phyloP scores from a whole-genome alignment of 2,329 filamentous ascomycete genomes.

The Pseudopyrenochaeta lycopersici region DNA sequence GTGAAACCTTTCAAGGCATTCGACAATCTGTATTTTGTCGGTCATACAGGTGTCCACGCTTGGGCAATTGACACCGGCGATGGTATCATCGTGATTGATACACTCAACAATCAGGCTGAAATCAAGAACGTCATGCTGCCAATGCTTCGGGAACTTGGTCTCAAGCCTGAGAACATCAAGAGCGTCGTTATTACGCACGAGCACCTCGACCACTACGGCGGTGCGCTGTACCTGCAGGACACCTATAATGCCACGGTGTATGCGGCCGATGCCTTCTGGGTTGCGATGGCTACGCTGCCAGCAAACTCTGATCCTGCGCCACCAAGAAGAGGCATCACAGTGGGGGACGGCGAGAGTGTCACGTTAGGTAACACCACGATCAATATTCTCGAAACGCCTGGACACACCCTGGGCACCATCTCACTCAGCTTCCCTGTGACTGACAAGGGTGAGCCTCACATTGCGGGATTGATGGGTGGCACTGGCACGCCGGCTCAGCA shows the following conservation, averaged over 20 bases:
- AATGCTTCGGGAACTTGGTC: slow-evolving; percentile 13
- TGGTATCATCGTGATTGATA: slow-evolving; percentile 20
- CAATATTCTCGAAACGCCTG: slow-evolving; percentile 10
- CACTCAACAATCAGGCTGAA: slow-evolving; percentile 16
- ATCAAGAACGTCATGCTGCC: slow-evolving; percentile 10
- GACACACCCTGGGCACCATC: slow-evolving; percentile 16
- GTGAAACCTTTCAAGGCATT: slow-evolving; percentile 15
- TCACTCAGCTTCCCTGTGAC: slow-evolving; percentile 13
- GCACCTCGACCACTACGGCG: slow-evolving; percentile 20
- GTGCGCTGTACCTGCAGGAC: slow-evolving; percentile 16
- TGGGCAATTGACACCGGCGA: slow-evolving; percentile 20
- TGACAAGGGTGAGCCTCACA: slow-evolving; percentile 12
- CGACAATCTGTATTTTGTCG: slow-evolving; percentile 21
- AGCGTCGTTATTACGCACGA: slow-evolving; percentile 19
- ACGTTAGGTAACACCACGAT: slow-evolving; percentile 9
- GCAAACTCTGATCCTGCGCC: not conserved
- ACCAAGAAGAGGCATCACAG: slow-evolving; percentile 2
- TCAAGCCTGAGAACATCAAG: slow-evolving; percentile 13
- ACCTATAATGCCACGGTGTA: slow-evolving; percentile 8
- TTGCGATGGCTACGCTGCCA: not conserved
- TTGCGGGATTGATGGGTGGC: slow-evolving; percentile 17
- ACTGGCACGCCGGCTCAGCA: slow-evolving; percentile 3
- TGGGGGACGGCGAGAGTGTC: slow-evolving; percentile 5
- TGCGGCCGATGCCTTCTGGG: slow-evolving; percentile 13
- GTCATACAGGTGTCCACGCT: slow-evolving; percentile 16